Evolutionary conservation across 2,329 filamentous ascomycete species (phyloP).

Genomic region (Alternaria gaisen): DNA sequence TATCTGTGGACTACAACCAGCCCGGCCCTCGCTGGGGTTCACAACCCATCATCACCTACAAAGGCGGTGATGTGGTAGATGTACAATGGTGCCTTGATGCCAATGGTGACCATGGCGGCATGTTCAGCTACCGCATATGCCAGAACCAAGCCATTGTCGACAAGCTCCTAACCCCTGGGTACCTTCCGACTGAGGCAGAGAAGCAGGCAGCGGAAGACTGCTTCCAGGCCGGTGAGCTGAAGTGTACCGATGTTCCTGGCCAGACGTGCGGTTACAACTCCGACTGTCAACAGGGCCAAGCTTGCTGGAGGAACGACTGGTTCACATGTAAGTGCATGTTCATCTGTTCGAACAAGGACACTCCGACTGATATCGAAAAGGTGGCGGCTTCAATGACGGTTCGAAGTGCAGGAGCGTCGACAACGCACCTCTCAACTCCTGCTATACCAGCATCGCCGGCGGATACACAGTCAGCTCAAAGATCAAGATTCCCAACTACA

Average conservation of each 20-base stretch:
- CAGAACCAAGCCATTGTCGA: conserved; percentile 44
- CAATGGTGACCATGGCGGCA: conserved; percentile 48
- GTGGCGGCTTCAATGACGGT: conserved; percentile 39
- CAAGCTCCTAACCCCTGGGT: conserved; percentile 41
- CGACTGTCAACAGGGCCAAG: conserved; percentile 40
- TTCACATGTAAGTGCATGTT: conserved; percentile 35
- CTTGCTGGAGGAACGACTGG: conserved; percentile 48
- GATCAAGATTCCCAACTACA: conserved; percentile 47
- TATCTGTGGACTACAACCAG: conserved; percentile 47
- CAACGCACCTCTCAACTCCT: conserved; percentile 44
- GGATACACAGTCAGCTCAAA: conserved; percentile 46
- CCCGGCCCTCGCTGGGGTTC: conserved; percentile 43
- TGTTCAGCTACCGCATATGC: conserved; percentile 48
- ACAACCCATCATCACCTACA: conserved; percentile 42
- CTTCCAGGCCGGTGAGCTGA: conserved; percentile 38
- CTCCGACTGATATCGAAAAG: not conserved
- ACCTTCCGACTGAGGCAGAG: conserved; percentile 45
- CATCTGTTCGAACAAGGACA: fast-evolving
- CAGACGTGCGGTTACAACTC: conserved; percentile 43
- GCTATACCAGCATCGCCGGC: conserved; percentile 46
- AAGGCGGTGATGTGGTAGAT: conserved; percentile 38
- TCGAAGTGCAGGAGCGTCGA: conserved; percentile 43
- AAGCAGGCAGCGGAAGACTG: conserved; percentile 47
- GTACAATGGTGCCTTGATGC: conserved; percentile 48
- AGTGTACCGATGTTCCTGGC: conserved; percentile 44